phyloP scores from a whole-genome alignment of 2,329 filamentous ascomycete species.

The Tolypocladium amazonense region DNA sequence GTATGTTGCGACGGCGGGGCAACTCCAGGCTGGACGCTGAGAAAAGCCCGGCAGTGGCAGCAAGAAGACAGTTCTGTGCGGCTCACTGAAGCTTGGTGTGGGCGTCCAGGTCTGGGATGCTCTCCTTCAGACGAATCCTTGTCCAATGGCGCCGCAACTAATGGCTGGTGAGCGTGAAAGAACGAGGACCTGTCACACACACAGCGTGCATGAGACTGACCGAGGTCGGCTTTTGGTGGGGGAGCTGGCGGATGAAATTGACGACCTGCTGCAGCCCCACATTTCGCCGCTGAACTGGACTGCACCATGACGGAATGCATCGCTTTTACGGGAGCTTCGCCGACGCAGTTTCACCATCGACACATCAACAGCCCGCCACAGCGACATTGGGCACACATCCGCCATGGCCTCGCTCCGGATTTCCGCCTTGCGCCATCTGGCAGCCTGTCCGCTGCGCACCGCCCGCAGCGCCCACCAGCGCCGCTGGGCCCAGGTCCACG shows the following conservation, averaged over 20 bases:
- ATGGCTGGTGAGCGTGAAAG: background rate
- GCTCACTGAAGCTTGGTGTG: background rate
- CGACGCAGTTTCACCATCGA: background rate
- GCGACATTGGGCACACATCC: background rate
- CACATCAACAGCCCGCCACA: background rate
- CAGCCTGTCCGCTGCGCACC: slow-evolving; percentile 19
- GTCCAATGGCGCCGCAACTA: background rate
- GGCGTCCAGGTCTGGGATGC: background rate
- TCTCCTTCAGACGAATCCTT: background rate
- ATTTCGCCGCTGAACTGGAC: background rate
- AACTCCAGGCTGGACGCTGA: background rate
- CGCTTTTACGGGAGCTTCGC: background rate
- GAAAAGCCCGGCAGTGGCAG: background rate
- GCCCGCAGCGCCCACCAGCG: slow-evolving; percentile 45
- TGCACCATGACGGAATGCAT: background rate
- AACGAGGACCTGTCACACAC: background rate
- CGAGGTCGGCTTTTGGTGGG: slow-evolving; percentile 1
- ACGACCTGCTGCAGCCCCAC: background rate
- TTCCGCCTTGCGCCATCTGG: slow-evolving; percentile 36
- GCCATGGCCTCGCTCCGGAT: slow-evolving; percentile 39
- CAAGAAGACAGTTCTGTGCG: background rate
- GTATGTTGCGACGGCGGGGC: background rate
- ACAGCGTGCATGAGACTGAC: background rate
- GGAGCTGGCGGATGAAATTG: background rate
- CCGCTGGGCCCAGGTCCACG: slow-evolving; percentile 85